Conservation (phyloP, 345 rosid species). For the Odontarrhena argentea region DNA sequence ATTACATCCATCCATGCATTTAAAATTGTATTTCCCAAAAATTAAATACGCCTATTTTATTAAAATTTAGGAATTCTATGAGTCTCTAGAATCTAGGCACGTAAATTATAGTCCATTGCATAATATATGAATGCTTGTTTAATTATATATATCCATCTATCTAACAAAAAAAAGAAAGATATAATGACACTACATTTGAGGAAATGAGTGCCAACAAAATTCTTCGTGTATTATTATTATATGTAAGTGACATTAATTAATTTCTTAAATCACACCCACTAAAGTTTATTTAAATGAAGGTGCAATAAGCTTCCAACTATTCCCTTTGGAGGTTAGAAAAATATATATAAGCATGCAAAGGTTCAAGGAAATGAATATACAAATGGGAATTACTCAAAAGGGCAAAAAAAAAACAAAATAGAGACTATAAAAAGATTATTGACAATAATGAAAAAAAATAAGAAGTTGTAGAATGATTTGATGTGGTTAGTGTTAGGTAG, state of each 20-base stretch:
- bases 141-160: too few relatives aligned
- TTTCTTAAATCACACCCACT: conserved; percentile 26
- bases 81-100: conserved; percentile 29
- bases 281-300: background rate
- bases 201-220: conserved; percentile 23
- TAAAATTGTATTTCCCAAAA: conserved; percentile 24
- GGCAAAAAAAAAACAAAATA: conserved; percentile 23
- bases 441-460: conserved; percentile 6
- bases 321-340: conserved; percentile 18
- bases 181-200: background rate
- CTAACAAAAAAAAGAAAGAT: too few relatives aligned
- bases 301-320: conserved; percentile 30
- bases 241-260: conserved; percentile 12
- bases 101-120: background rate
- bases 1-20: conserved; percentile 42
- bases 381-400: conserved; percentile 11
- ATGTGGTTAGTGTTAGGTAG: conserved; percentile 35
- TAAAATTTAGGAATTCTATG: conserved; percentile 16
- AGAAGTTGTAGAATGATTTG: conserved; percentile 33
- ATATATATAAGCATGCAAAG: conserved; percentile 10
- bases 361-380: background rate
- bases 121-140: too few relatives aligned
- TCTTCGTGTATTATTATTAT: conserved; percentile 14
- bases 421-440: conserved; percentile 16
- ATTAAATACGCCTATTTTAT: background rate